Evolutionary conservation across 805 yeast genomes (phyloP).

Genomic region (Priceomyces medius): DNA sequence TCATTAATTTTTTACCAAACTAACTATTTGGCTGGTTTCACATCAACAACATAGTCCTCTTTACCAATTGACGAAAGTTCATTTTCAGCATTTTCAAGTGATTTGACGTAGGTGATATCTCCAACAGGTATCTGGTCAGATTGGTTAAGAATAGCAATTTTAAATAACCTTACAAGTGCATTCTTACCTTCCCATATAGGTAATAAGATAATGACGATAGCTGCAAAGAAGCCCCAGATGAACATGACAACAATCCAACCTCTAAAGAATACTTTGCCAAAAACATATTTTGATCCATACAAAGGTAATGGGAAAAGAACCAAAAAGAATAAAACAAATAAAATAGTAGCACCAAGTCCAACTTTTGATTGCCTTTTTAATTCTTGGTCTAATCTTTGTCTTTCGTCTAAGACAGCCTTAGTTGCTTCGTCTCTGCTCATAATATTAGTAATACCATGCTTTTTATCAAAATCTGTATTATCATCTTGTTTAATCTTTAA

Average conservation of each 20-base stretch:
- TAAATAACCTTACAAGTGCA: not conserved
- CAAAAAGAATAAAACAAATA: conserved; percentile 2
- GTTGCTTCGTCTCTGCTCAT: too few species aligned
- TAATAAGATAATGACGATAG: conserved; percentile 32
- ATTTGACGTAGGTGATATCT: too few species aligned
- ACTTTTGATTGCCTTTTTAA: conserved; percentile 2
- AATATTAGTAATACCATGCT: not conserved
- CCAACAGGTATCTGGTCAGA: too few species aligned
- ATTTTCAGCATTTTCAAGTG: too few species aligned
- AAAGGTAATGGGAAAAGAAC: conserved; percentile 2
- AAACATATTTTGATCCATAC: conserved; percentile 32
- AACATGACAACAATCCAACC: conserved; percentile 37
- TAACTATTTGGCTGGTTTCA: too few species aligned
- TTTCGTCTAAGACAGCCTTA: too few species aligned
- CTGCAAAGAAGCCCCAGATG: conserved; percentile 36
- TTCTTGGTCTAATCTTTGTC: not conserved
- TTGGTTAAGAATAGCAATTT: too few species aligned
- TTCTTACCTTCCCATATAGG: conserved; percentile 33
- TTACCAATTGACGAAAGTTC: too few species aligned
- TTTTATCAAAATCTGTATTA: conserved; percentile 2
- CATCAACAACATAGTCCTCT: too few species aligned
- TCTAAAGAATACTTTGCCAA: conserved; percentile 34
- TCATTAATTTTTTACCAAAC: too few species aligned
- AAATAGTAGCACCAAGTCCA: not conserved
- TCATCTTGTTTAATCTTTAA: conserved; percentile 4